Base-by-base conservation (phyloP, 352 stramenopile species). In the Blastocystis sp. region DNA sequence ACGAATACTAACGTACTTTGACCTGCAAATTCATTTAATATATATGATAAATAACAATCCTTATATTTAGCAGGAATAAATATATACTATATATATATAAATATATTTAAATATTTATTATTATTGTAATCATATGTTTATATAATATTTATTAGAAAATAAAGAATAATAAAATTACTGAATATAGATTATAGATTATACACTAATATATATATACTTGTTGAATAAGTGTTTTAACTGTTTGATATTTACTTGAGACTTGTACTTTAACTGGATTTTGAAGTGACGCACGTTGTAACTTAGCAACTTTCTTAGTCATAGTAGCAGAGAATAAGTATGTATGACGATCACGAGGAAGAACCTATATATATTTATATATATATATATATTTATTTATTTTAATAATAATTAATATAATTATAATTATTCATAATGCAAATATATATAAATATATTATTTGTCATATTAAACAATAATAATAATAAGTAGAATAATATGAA, bases 51-150 rank as follows among this genome's bases (percentile, higher is more conserved):
- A 71, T 98, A 95, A 68, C 81, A 94, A 72, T 97, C 88, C 78
- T 97, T 96, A 78, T 94, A 95, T 68, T 97, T 96, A 34, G 89
- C 89, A 11, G 90, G 89, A 45, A 97, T 93, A 72, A 98, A 96
- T 0, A 97, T 64, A 68, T 97, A 98, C 74, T 90, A 55, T 6
- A 3, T 23, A 3, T 55, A n/a, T n/a, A n/a, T n/a, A n/a, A n/a
- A n/a, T n/a, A n/a, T n/a, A n/a, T n/a, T n/a, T n/a, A n/a, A n/a
- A n/a, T n/a, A n/a, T n/a, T n/a, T n/a, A n/a, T n/a, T n/a, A n/a
- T n/a, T n/a, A n/a, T n/a, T n/a, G n/a, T n/a, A n/a, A n/a, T n/a
- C n/a, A n/a, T n/a, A n/a, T n/a, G n/a, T n/a, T n/a, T n/a, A n/a
- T n/a, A n/a, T n/a, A n/a, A n/a, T n/a, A n/a, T n/a, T n/a, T n/a